Evolutionary conservation across 139 green algal genomes (phyloP).

Genomic region (Picochlorum sp.): DNA sequence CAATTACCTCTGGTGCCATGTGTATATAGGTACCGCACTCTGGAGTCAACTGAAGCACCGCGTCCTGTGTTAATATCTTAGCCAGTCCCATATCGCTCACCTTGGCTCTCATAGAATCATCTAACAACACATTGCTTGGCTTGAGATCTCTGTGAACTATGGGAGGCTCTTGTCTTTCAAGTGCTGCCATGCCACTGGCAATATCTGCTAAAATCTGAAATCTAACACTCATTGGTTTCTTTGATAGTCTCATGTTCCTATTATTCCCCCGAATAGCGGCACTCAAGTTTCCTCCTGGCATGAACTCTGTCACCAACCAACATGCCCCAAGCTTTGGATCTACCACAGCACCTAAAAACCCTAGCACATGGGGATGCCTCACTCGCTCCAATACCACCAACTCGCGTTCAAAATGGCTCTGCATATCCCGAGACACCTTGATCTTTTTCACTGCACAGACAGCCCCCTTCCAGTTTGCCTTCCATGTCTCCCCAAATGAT

Average conservation of each 20-base stretch:
- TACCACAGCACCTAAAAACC: slow-evolving; percentile 47
- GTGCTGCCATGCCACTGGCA: slow-evolving; percentile 45
- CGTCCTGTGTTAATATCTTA: slow-evolving; percentile 27
- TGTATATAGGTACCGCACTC: slow-evolving; percentile 85
- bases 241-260: slow-evolving; percentile 5
- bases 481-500: slow-evolving; percentile 68
- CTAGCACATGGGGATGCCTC: slow-evolving; percentile 64
- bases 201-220: slow-evolving; percentile 48
- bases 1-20: slow-evolving; percentile 79
- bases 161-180: slow-evolving; percentile 52
- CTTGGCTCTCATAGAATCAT: slow-evolving; percentile 35
- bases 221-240: slow-evolving; percentile 18
- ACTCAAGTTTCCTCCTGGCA: slow-evolving; percentile 57
- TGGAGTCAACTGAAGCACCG: slow-evolving; percentile 46
- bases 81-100: slow-evolving; percentile 76
- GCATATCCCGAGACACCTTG: neutral
- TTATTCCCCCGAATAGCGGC: neutral
- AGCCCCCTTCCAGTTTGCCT: slow-evolving; percentile 56
- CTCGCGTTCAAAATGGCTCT: slow-evolving; percentile 35
- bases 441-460: slow-evolving; percentile 50
- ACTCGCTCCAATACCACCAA: slow-evolving; percentile 43
- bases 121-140: slow-evolving; percentile 69
- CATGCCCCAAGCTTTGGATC: slow-evolving; percentile 38
- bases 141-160: slow-evolving; percentile 83
- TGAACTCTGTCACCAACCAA: slow-evolving; percentile 74